These are phyloP conservation scores for Thelonectria blattea DNA, from an alignment of 2,329 filamentous ascomycete species.

Conservation along the genomic window DNA sequence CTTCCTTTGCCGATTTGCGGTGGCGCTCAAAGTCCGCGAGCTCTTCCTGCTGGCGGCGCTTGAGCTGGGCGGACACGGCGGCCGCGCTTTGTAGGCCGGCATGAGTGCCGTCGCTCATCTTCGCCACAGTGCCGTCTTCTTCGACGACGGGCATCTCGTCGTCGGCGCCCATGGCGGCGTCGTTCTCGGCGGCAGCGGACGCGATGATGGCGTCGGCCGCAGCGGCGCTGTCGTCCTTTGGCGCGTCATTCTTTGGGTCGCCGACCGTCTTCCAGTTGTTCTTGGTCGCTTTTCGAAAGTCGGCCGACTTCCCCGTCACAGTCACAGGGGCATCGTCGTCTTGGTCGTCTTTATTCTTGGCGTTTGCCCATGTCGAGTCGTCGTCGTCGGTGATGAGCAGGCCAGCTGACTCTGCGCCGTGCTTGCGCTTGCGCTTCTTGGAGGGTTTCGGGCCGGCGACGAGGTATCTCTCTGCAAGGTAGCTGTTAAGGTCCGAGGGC, in stretches of 20 bases:
- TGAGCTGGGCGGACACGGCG: constrained; percentile 73
- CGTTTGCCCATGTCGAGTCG: constrained; percentile 58
- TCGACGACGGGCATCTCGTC: constrained; percentile 58
- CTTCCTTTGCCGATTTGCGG: constrained; percentile 54
- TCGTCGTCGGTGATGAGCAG: constrained; percentile 71
- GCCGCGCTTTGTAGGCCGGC: constrained; percentile 87
- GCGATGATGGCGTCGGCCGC: constrained; percentile 80
- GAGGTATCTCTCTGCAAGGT: constrained; percentile 91
- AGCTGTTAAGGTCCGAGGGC: constrained; percentile 74
- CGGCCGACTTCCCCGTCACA: constrained; percentile 59
- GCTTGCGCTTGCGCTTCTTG: constrained; percentile 71
- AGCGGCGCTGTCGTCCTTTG: constrained; percentile 56
- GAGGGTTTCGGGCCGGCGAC: constrained; percentile 60
- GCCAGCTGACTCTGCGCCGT: constrained; percentile 52
- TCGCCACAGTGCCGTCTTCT: constrained; percentile 55
- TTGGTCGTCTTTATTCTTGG: constrained; percentile 54
- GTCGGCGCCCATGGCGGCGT: constrained; percentile 54
- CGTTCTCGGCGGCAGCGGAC: constrained; percentile 71
- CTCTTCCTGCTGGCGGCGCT: constrained; percentile 71
- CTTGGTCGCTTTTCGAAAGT: constrained; percentile 78
- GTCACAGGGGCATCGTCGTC: constrained; percentile 59
- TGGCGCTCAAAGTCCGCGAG: constrained; percentile 55
- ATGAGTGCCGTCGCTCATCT: constrained; percentile 87
- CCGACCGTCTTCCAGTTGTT: constrained; percentile 80
- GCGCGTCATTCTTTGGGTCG: constrained; percentile 40